These are phyloP conservation scores for Fusarium luffae DNA, from an alignment of 2,329 filamentous ascomycete genomes.

Conservation along the genomic window DNA sequence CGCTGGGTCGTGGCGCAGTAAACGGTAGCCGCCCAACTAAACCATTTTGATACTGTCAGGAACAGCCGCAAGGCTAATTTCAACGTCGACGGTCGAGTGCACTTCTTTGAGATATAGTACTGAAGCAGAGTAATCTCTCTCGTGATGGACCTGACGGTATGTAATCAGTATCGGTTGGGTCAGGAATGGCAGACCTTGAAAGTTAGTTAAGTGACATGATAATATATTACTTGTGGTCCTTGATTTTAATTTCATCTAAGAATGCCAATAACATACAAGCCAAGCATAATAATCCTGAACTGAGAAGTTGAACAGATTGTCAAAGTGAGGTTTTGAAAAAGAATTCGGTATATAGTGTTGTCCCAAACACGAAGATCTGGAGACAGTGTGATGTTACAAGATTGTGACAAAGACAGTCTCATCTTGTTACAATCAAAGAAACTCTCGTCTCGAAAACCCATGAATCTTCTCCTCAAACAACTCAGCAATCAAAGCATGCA, in stretches of 20 bases:
- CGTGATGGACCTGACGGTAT: not conserved
- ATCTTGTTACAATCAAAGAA: not conserved
- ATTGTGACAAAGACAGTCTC: not conserved
- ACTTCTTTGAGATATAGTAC: too few relatives aligned
- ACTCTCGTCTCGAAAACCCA: not conserved
- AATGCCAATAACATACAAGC: too few relatives aligned
- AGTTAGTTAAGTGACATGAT: too few relatives aligned
- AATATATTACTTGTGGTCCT: too few relatives aligned
- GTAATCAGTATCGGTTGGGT: not conserved
- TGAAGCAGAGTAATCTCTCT: too few relatives aligned
- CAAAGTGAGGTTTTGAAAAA: too few relatives aligned
- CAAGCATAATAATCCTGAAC: too few relatives aligned
- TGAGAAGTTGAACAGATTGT: too few relatives aligned
- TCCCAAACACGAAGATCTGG: not conserved
- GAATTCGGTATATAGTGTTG: too few relatives aligned
- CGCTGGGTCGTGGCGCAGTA: not conserved
- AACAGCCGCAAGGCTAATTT: not conserved
- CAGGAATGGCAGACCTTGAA: too few relatives aligned
- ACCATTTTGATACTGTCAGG: not conserved
- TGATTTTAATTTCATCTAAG: too few relatives aligned
- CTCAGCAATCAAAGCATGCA: constrained; percentile 16
- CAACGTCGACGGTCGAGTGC: not conserved
- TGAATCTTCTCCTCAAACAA: constrained; percentile 11
- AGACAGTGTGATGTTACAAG: not conserved
- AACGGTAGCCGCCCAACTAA: not conserved